These are phyloP conservation scores for Protea cynaroides DNA, from an alignment of 164 flowering plant species.

Conservation along the genomic window DNA sequence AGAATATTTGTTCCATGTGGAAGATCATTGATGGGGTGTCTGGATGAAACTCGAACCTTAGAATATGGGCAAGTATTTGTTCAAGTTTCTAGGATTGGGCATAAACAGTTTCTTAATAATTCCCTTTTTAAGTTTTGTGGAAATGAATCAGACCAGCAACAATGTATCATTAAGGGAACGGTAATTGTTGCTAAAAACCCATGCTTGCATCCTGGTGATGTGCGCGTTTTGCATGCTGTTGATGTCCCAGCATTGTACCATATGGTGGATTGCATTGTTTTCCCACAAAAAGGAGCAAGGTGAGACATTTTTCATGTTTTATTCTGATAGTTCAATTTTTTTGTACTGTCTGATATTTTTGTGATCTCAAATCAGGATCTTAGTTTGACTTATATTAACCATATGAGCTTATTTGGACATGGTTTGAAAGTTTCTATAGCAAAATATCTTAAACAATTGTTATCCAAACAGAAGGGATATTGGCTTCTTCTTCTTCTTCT, in stretches of 20 bases:
- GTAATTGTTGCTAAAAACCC: conserved; percentile 93
- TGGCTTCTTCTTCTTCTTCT: neutral
- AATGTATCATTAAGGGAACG: conserved; percentile 32
- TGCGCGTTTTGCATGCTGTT: conserved; percentile 69
- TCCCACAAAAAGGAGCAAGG: conserved; percentile 84
- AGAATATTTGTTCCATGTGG: conserved; percentile 65
- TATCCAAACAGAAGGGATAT: neutral
- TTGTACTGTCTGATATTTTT: too few relatives aligned
- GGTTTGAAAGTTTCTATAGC: too few relatives aligned
- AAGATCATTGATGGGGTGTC: conserved; percentile 86
- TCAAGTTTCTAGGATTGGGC: conserved; percentile 41
- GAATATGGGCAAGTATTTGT: conserved; percentile 90
- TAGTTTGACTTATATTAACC: too few relatives aligned
- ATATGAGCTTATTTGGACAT: too few relatives aligned
- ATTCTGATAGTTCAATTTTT: too few relatives aligned
- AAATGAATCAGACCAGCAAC: conserved; percentile 7
- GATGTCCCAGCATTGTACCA: conserved; percentile 67
- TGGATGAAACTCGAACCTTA: conserved; percentile 75
- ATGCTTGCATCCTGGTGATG: conserved; percentile 93
- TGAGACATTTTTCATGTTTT: conserved; percentile 10
- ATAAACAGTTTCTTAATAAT: conserved; percentile 9
- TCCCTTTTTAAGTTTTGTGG: conserved; percentile 1
- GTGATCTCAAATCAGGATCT: too few relatives aligned
- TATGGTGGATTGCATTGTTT: conserved; percentile 92
- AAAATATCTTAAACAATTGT: neutral